phyloP scores from a whole-genome alignment of 495 filamentous ascomycete species.

The Opeltia flavorubescens region DNA sequence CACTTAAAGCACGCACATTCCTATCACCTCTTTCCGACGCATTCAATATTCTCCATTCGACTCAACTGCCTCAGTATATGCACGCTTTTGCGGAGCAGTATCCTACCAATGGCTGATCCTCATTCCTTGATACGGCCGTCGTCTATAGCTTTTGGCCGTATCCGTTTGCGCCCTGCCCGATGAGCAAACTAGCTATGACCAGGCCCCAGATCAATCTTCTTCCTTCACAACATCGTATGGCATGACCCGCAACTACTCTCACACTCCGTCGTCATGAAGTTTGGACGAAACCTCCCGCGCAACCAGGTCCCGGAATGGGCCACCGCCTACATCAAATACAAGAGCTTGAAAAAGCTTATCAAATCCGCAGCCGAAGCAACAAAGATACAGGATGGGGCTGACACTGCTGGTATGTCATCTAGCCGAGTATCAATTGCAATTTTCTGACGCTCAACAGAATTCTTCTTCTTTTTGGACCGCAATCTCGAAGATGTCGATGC shows the following conservation, averaged over 20 bases:
- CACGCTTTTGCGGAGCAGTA: too few species aligned
- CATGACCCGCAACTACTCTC: background rate
- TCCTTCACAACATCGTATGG: background rate
- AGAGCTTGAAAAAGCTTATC: constrained; percentile 85
- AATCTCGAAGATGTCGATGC: constrained; percentile 90
- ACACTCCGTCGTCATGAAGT: constrained; percentile 48
- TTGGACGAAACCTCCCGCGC: constrained; percentile 67
- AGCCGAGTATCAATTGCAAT: constrained; percentile 2
- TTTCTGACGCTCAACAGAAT: constrained; percentile 42
- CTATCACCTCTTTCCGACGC: too few species aligned
- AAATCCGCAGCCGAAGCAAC: constrained; percentile 53
- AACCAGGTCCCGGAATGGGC: constrained; percentile 98
- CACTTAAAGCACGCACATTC: too few species aligned
- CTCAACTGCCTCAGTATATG: too few species aligned
- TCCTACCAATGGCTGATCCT: background rate
- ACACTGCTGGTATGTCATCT: constrained; percentile 52
- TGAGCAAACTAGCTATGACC: background rate
- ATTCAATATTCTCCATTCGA: too few species aligned
- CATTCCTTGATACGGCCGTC: background rate
- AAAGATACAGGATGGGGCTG: constrained; percentile 55
- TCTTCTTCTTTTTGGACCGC: constrained; percentile 88
- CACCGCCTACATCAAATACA: constrained; percentile 87
- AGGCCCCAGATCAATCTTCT: background rate
- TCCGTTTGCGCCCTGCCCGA: background rate
- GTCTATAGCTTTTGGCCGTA: background rate